Conservation (phyloP, 805 yeast genomes). For the Ogataea trehalophila region DNA sequence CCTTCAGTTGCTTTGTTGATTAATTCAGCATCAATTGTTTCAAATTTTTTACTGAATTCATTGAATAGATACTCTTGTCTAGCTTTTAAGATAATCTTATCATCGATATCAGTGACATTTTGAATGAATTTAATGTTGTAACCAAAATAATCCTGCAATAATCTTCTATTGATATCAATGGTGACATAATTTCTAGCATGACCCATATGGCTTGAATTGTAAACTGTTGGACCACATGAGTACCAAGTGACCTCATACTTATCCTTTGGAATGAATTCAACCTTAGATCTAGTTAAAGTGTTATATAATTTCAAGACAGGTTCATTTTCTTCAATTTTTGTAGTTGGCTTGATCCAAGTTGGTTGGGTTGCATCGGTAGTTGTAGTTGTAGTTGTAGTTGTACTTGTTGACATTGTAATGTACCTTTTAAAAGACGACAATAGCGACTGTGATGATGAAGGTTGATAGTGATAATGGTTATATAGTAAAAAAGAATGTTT, state of each 20-base stretch:
- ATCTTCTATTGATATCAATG: constrained; percentile 86
- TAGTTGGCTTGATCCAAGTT: constrained; percentile 28
- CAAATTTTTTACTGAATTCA: constrained; percentile 38
- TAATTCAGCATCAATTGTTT: constrained; percentile 32
- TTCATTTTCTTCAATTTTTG: constrained; percentile 6
- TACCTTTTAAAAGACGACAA: neutral
- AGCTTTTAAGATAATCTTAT: constrained; percentile 91
- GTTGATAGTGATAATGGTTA: too few relatives aligned
- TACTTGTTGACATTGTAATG: neutral
- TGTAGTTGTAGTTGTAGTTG: neutral
- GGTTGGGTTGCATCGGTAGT: constrained; percentile 7
- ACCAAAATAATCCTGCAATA: constrained; percentile 86
- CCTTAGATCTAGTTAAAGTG: constrained; percentile 78
- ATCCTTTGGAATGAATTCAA: constrained; percentile 65
- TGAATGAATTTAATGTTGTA: constrained; percentile 85
- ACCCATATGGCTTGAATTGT: constrained; percentile 96
- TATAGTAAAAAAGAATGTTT: too few relatives aligned
- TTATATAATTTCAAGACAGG: constrained; percentile 67
- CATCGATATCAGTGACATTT: constrained; percentile 98
- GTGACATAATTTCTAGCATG: constrained; percentile 97
- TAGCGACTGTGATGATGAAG: neutral
- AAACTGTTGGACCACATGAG: constrained; percentile 98
- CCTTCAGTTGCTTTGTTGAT: constrained; percentile 36
- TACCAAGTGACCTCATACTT: constrained; percentile 82
- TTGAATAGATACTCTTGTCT: constrained; percentile 82